These are phyloP conservation scores for Saccharomycopsis vini DNA, from an alignment of 805 yeast genomes.

Conservation along the genomic window DNA sequence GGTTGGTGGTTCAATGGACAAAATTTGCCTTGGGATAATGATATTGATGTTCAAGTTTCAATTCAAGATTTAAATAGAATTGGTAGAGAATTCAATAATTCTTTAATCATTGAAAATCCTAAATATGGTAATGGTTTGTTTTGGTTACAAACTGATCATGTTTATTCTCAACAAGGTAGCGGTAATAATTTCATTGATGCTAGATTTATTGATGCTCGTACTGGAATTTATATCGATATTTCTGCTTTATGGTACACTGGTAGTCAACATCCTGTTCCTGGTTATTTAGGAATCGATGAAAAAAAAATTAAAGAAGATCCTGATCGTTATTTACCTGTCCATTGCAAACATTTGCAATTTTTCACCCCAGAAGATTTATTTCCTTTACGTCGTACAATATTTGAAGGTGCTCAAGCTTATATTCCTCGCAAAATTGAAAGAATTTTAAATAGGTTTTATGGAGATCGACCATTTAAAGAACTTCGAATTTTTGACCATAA, in stretches of 20 bases:
- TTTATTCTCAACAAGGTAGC: conserved; percentile 27
- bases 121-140: conserved; percentile 27
- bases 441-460: conserved; percentile 32
- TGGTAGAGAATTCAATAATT: conserved; percentile 40
- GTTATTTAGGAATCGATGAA: conserved; percentile 31
- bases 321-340: conserved; percentile 19
- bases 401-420: conserved; percentile 41
- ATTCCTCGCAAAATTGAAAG: conserved; percentile 32
- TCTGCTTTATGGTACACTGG: conserved; percentile 30
- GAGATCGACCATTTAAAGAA: conserved; percentile 22
- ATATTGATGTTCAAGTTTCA: conserved; percentile 54
- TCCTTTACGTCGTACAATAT: conserved; percentile 34
- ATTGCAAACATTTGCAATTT: conserved; percentile 26
- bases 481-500: conserved; percentile 26
- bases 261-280: conserved; percentile 25
- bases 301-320: conserved; percentile 7
- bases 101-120: conserved; percentile 37
- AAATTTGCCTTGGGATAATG: conserved; percentile 53
- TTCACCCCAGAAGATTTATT: conserved; percentile 28
- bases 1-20: conserved; percentile 57
- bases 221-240: conserved; percentile 43
- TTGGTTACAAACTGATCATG: conserved; percentile 29
- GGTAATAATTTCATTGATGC: conserved; percentile 37
- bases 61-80: conserved; percentile 34
- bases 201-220: conserved; percentile 39